A percentile compares a stretch with the other conserved stretches of the same genome.
Evolutionary conservation across 176 grass and related monocot species (phyloP).

Genomic region (Olyra latifolia): DNA sequence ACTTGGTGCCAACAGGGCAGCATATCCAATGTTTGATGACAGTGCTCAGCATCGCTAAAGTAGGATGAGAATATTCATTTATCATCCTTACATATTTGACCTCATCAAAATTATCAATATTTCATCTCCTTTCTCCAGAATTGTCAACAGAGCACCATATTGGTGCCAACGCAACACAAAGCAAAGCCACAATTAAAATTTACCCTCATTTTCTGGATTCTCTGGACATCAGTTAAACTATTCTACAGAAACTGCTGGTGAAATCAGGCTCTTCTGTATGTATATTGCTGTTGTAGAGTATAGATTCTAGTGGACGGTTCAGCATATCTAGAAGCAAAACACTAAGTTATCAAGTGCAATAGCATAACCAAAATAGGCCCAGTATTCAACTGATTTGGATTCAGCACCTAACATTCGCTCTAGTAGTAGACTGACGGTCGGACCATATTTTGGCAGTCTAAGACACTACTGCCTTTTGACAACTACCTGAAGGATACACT

Average conservation of each 20-base stretch:
- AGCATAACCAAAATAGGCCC: not conserved
- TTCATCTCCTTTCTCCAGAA: slow-evolving; percentile 2
- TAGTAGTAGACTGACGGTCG: not conserved
- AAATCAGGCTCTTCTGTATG: not conserved
- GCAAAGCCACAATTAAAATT: not conserved
- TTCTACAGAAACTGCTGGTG: not conserved
- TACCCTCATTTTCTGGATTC: slow-evolving; percentile 13
- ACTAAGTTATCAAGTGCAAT: not conserved
- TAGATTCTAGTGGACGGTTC: slow-evolving; percentile 4
- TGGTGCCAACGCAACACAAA: not conserved
- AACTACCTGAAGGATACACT: not conserved
- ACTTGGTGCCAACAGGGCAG: slow-evolving; percentile 1
- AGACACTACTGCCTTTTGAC: not conserved
- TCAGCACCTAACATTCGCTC: slow-evolving; percentile 2
- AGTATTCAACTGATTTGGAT: slow-evolving; percentile 1
- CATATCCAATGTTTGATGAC: not conserved
- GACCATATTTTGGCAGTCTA: slow-evolving; percentile 9
- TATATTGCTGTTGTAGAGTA: not conserved
- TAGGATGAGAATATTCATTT: slow-evolving; percentile 8
- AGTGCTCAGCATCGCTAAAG: slow-evolving; percentile 23
- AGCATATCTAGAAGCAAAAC: slow-evolving; percentile 1
- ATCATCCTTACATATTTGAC: slow-evolving; percentile 9
- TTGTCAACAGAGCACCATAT: not conserved
- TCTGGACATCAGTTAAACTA: slow-evolving; percentile 14
- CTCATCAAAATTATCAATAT: not conserved